These are phyloP conservation scores for Verbascum thapsus DNA, from an alignment of 257 asterid species.

Conservation along the genomic window DNA sequence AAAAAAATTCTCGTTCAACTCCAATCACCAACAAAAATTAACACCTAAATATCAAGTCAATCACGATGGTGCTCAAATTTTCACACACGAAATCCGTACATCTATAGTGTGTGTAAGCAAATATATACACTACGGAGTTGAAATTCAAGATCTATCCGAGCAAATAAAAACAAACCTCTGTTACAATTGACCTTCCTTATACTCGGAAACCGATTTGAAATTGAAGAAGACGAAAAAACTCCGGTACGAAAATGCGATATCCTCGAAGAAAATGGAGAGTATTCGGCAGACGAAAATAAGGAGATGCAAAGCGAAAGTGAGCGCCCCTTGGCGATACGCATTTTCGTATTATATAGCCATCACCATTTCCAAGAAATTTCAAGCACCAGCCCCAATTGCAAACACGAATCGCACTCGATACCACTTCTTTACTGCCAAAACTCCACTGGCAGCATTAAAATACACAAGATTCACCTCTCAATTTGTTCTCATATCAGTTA, in stretches of 20 bases:
- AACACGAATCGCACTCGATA: constrained; percentile 40
- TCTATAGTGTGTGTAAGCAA: too few relatives aligned
- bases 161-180: constrained; percentile 48
- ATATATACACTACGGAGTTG: background rate
- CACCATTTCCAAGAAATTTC: constrained; percentile 33
- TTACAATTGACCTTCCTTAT: constrained; percentile 35
- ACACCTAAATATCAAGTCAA: constrained; percentile 14
- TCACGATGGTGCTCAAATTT: background rate
- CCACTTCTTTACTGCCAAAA: constrained; percentile 29
- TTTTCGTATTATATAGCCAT: constrained; percentile 63
- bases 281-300: constrained; percentile 29
- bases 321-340: constrained; percentile 66
- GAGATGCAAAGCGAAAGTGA: constrained; percentile 51
- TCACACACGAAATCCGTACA: background rate
- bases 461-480: constrained; percentile 27
- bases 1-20: background rate
- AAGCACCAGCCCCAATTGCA: constrained; percentile 26
- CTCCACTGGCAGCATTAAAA: constrained; percentile 27
- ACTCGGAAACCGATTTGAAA: constrained; percentile 40
- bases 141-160: background rate
- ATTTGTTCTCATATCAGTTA: background rate
- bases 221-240: constrained; percentile 30
- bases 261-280: constrained; percentile 39
- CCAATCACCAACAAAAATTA: constrained; percentile 16
- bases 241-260: constrained; percentile 43